These are phyloP conservation scores for Penicillium concentricum DNA, from an alignment of 2,329 filamentous ascomycete species.

Conservation along the genomic window DNA sequence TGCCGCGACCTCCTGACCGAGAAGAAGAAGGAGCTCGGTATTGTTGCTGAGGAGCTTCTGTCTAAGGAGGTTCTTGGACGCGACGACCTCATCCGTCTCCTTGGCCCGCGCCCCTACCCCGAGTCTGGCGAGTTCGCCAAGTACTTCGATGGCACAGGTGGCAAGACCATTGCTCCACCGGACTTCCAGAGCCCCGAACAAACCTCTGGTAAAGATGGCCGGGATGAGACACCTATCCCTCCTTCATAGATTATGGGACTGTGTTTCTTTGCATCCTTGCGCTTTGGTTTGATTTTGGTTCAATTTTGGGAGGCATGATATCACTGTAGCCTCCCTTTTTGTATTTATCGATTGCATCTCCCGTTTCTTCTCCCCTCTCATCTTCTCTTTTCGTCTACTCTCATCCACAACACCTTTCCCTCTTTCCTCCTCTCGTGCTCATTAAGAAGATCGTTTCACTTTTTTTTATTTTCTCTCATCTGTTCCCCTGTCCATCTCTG, in stretches of 20 bases:
- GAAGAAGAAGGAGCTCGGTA: constrained; percentile 83
- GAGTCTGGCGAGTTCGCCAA: constrained; percentile 89
- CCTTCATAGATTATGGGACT: constrained; percentile 6
- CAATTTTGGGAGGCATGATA: constrained; percentile 26
- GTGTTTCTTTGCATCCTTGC: constrained; percentile 10
- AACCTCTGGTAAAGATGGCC: constrained; percentile 45
- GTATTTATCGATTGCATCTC: constrained; percentile 27
- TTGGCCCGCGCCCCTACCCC: constrained; percentile 80
- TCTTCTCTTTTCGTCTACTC: constrained; percentile 13
- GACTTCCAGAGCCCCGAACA: constrained; percentile 38
- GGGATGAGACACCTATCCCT: constrained; percentile 34
- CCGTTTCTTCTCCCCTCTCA: constrained; percentile 21
- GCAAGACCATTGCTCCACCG: constrained; percentile 55
- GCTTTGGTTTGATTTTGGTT: constrained; percentile 22
- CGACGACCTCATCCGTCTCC: constrained; percentile 86
- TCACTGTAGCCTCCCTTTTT: constrained; percentile 27
- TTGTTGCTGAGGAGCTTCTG: constrained; percentile 90
- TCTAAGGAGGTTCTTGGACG: constrained; percentile 86
- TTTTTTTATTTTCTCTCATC: constrained; percentile 2
- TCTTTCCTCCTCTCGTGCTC: constrained; percentile 20
- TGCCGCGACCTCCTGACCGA: constrained; percentile 78
- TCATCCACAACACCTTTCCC: constrained; percentile 13
- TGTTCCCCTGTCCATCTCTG: constrained; percentile 2
- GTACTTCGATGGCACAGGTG: constrained; percentile 69
- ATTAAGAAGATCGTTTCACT: constrained; percentile 26